Percentiles rank a stretch among this genome's conserved stretches.
Evolutionary conservation across 352 stramenopile genomes (phyloP).

Genomic region (Phytophthora citrophthora): DNA sequence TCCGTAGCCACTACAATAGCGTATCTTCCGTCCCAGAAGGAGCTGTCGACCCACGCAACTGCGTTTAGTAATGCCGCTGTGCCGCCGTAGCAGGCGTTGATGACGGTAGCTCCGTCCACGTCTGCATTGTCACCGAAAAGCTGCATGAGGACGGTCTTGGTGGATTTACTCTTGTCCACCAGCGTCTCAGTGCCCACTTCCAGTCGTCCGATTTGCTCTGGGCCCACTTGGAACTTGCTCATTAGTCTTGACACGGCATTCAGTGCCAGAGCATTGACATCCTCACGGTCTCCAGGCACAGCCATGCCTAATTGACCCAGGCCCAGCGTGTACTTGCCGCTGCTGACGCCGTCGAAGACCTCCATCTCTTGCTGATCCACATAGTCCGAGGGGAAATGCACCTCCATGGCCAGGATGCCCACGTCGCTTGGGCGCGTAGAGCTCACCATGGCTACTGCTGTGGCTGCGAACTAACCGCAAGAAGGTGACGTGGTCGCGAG

Average conservation of each 20-base stretch:
- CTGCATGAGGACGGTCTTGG: constrained; percentile 84
- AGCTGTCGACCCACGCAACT: constrained; percentile 95
- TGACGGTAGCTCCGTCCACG: constrained; percentile 90
- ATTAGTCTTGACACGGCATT: constrained; percentile 63
- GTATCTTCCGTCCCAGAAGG: constrained; percentile 93
- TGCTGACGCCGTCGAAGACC: constrained; percentile 83
- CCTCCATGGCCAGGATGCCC: constrained; percentile 97
- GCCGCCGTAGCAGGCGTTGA: constrained; percentile 99
- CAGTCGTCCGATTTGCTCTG: constrained; percentile 90
- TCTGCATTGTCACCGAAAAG: constrained; percentile 69
- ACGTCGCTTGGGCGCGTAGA: constrained; percentile 79
- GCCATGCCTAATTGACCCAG: constrained; percentile 68
- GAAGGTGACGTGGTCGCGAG: background rate
- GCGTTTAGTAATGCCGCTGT: constrained; percentile 98
- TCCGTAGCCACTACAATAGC: constrained; percentile 97
- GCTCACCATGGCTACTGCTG: constrained; percentile 25
- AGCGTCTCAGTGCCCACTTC: constrained; percentile 98
- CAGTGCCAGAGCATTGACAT: constrained; percentile 77
- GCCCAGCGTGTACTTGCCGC: constrained; percentile 76
- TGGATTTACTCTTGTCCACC: constrained; percentile 88
- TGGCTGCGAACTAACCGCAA: background rate
- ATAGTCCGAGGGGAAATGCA: constrained; percentile 95
- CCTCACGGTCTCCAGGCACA: constrained; percentile 74
- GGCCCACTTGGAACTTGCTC: constrained; percentile 54
- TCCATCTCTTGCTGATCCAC: constrained; percentile 96